These are phyloP conservation scores for Plenodomus biglobosus DNA, from an alignment of 2,329 filamentous ascomycete genomes.

Conservation along the genomic window DNA sequence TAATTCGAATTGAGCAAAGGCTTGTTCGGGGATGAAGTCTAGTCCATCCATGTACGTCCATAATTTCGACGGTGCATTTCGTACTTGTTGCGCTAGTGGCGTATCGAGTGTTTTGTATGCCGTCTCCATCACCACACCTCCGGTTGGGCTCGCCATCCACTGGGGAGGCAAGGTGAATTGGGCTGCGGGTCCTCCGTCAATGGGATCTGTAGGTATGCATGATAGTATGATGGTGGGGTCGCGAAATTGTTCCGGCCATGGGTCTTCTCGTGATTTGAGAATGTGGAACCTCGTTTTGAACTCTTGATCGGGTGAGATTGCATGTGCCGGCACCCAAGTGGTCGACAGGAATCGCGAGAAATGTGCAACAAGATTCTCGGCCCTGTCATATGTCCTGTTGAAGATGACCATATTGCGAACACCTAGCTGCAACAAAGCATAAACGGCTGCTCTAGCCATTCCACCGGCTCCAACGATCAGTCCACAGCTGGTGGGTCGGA, in stretches of 20 bases:
- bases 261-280: constrained; percentile 58
- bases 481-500: constrained; percentile 55
- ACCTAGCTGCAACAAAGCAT: constrained; percentile 75
- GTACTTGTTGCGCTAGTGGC: constrained; percentile 69
- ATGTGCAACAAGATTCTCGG: constrained; percentile 67
- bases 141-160: constrained; percentile 73
- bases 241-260: constrained; percentile 65
- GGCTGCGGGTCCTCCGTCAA: constrained; percentile 64
- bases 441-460: constrained; percentile 77
- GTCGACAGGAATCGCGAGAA: constrained; percentile 59
- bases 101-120: constrained; percentile 75
- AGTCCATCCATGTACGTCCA: constrained; percentile 78
- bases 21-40: constrained; percentile 75
- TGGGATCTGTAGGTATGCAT: constrained; percentile 71
- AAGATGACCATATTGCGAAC: constrained; percentile 74
- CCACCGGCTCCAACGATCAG: constrained; percentile 64
- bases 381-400: constrained; percentile 70
- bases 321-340: constrained; percentile 17
- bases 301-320: constrained; percentile 17
- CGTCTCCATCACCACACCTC: constrained; percentile 72
- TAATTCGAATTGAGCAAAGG: constrained; percentile 78
- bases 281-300: constrained; percentile 57
- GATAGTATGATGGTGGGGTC: constrained; percentile 74
- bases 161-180: constrained; percentile 68
- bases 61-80: constrained; percentile 59